phyloP scores from a whole-genome alignment of 2,329 filamentous ascomycete genomes.

The Fusarium compactum region DNA sequence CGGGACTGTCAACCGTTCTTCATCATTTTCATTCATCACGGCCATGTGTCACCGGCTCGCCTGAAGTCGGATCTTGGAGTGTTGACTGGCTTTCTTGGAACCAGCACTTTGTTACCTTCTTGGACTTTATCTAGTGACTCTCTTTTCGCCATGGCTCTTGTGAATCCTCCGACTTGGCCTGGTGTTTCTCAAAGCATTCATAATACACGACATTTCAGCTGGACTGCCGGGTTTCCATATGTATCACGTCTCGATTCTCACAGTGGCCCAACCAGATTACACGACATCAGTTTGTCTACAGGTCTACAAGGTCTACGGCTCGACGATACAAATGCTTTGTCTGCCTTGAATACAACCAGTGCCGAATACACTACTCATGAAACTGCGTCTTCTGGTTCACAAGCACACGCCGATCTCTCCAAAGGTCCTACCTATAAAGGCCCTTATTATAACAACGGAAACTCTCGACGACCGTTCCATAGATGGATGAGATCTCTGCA shows the following conservation, averaged over 20 bases:
- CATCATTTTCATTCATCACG: constrained; percentile 51
- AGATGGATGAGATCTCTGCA: constrained; percentile 80
- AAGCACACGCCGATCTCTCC: constrained; percentile 45
- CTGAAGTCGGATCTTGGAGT: constrained; percentile 46
- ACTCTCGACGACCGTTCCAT: constrained; percentile 66
- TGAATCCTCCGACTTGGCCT: constrained; percentile 49
- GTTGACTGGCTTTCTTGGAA: constrained; percentile 61
- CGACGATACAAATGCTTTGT: constrained; percentile 51
- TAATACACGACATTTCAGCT: constrained; percentile 54
- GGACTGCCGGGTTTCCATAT: constrained; percentile 46
- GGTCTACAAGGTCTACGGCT: constrained; percentile 42
- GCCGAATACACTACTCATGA: constrained; percentile 8
- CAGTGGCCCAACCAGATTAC: constrained; percentile 33
- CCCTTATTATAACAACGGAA: constrained; percentile 20
- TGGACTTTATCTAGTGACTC: constrained; percentile 47
- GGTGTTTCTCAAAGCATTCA: constrained; percentile 55
- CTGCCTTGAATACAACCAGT: constrained; percentile 56
- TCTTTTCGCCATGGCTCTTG: constrained; percentile 52
- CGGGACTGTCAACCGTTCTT: constrained; percentile 26
- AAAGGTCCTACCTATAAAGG: constrained; percentile 19
- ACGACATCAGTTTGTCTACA: constrained; percentile 51
- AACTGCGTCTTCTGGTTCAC: constrained; percentile 33
- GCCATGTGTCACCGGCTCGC: constrained; percentile 55
- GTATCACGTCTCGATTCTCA: constrained; percentile 4
- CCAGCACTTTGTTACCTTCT: constrained; percentile 51